Evolutionary conservation across 1,284 basidiomycete genomes (phyloP).

Genomic region (Ustilago bromivora): DNA sequence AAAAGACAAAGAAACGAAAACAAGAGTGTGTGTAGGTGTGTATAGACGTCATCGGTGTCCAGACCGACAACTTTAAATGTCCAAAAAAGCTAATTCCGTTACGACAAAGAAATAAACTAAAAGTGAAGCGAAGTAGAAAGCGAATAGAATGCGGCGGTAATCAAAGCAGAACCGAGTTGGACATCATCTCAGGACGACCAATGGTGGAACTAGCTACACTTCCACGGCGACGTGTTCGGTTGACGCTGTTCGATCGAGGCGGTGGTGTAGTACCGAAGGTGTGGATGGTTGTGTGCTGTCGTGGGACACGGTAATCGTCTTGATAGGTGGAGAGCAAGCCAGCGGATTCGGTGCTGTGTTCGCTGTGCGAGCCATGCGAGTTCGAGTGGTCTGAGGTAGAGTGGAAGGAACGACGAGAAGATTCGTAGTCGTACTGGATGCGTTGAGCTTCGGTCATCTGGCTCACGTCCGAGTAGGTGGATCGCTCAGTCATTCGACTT

Average conservation of each 20-base stretch:
- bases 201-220: slow-evolving; percentile 48
- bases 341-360: slow-evolving; percentile 19
- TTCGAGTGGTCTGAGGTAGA: slow-evolving; percentile 31
- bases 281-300: slow-evolving; percentile 35
- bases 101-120: slow-evolving; percentile 18
- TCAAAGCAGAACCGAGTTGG: slow-evolving; percentile 51
- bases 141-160: neutral
- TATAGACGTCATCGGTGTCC: slow-evolving; percentile 3
- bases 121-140: slow-evolving; percentile 5
- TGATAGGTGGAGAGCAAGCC: slow-evolving; percentile 40
- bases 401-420: slow-evolving; percentile 41
- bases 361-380: slow-evolving; percentile 29
- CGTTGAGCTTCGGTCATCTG: slow-evolving; percentile 59
- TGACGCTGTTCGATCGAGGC: slow-evolving; percentile 3
- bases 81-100: slow-evolving; percentile 26
- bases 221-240: slow-evolving; percentile 23
- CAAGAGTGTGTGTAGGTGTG: neutral
- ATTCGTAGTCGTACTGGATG: slow-evolving; percentile 57
- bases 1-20: slow-evolving; percentile 8
- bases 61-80: slow-evolving; percentile 1
- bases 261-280: slow-evolving; percentile 18
- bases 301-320: slow-evolving; percentile 41
- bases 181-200: slow-evolving; percentile 52
- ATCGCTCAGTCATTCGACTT: slow-evolving; percentile 56
- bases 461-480: slow-evolving; percentile 36